Percentiles rank a stretch among this genome's conserved stretches.
Conservation (phyloP, 2,329 filamentous ascomycete species). For the Tolypocladium album region DNA sequence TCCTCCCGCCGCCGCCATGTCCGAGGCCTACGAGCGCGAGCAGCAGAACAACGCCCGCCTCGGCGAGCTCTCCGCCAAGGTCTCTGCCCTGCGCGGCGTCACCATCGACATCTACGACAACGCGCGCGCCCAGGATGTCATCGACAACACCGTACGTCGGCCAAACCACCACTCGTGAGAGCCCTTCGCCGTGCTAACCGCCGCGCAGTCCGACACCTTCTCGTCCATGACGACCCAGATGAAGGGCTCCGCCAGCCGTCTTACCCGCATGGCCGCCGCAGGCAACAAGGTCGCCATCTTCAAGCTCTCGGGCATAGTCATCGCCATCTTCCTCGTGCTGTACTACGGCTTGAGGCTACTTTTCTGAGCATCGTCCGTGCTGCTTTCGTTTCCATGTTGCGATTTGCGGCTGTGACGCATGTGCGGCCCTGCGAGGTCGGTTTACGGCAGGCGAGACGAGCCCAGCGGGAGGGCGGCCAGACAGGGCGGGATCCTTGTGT, state of each 20-base stretch:
- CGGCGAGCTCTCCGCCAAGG: conserved; percentile 81
- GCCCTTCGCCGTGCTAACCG: neutral
- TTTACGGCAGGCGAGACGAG: neutral
- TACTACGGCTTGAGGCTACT: conserved; percentile 63
- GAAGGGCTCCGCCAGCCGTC: conserved; percentile 69
- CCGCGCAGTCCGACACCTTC: conserved; percentile 70
- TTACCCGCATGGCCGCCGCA: conserved; percentile 81
- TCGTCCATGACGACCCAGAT: conserved; percentile 74
- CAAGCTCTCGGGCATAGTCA: conserved; percentile 76
- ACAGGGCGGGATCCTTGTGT: neutral
- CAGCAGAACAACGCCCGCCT: conserved; percentile 92
- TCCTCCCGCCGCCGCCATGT: conserved; percentile 36
- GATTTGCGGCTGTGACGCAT: neutral
- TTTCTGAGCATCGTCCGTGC: conserved; percentile 29
- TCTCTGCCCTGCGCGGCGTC: conserved; percentile 82
- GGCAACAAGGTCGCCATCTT: conserved; percentile 88
- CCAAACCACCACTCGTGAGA: neutral
- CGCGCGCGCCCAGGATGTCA: conserved; percentile 75
- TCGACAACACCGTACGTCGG: conserved; percentile 68
- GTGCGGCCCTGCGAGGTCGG: neutral
- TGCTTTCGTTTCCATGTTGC: neutral
- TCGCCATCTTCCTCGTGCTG: conserved; percentile 60
- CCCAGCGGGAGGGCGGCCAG: neutral
- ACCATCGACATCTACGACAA: conserved; percentile 98
- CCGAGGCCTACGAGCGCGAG: conserved; percentile 69